A percentile compares a stretch with the other conserved stretches of the same genome.
Evolutionary conservation across 495 filamentous ascomycete genomes (phyloP).

Genomic region (Trichoderma asperelloides): DNA sequence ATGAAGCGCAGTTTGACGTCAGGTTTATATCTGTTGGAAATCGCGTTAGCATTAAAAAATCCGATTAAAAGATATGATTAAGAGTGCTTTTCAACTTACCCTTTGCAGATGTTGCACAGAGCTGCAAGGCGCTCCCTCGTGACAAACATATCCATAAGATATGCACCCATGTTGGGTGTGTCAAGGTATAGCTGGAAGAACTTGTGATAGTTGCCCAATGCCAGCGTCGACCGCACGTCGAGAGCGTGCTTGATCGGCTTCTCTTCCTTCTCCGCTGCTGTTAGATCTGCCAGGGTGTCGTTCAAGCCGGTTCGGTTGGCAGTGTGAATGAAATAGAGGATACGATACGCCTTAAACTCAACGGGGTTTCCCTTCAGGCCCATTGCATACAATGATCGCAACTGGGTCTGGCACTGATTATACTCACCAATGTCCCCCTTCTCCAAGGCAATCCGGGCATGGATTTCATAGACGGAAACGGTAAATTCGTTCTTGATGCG

Average conservation of each 20-base stretch:
- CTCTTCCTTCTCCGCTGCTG: slow-evolving; percentile 83
- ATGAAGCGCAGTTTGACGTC: slow-evolving; percentile 84
- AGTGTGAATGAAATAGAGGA: slow-evolving; percentile 98
- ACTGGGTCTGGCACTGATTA: slow-evolving; percentile 99
- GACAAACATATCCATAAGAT: slow-evolving; percentile 99
- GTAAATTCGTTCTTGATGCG: slow-evolving; percentile 94
- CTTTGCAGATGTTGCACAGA: slow-evolving; percentile 81
- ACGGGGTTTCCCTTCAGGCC: slow-evolving; percentile 80
- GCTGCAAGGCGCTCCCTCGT: slow-evolving; percentile 86
- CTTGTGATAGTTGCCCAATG: slow-evolving; percentile 90
- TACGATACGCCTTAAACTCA: slow-evolving; percentile 99
- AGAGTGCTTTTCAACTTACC: slow-evolving; percentile 68
- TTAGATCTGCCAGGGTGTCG: slow-evolving; percentile 95
- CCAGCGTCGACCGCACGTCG: slow-evolving; percentile 80
- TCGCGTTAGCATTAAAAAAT: slow-evolving; percentile 27
- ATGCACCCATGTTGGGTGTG: slow-evolving; percentile 93
- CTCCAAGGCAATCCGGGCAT: slow-evolving; percentile 95
- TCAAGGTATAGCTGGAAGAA: slow-evolving; percentile 94
- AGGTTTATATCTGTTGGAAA: slow-evolving; percentile 65
- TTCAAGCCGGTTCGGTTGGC: slow-evolving; percentile 98
- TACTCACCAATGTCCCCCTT: slow-evolving; percentile 99
- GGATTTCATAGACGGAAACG: slow-evolving; percentile 91
- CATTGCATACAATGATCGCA: slow-evolving; percentile 79
- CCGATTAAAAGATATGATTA: slow-evolving; percentile 1
- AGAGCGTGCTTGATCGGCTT: slow-evolving; percentile 82